Percentiles rank a stretch among this genome's conserved stretches.
These are phyloP conservation scores for Cadophora malorum DNA, from an alignment of 2,329 filamentous ascomycete genomes.

Conservation along the genomic window DNA sequence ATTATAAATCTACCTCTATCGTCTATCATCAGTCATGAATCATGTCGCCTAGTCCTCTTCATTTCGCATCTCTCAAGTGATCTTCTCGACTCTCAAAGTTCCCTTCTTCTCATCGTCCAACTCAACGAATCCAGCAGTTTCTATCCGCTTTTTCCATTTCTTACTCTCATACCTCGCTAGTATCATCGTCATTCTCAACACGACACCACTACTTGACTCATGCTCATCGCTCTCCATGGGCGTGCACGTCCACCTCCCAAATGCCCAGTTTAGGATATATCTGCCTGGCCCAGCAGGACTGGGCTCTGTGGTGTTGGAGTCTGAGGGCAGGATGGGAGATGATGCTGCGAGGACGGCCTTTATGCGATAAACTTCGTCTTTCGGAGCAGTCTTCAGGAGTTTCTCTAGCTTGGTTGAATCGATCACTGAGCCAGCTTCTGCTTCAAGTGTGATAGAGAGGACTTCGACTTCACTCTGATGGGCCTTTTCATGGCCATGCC, in stretches of 20 bases:
- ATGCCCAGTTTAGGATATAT: conserved; percentile 98
- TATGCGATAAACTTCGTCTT: conserved; percentile 95
- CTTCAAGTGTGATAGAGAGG: conserved; percentile 75
- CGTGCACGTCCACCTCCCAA: conserved; percentile 93
- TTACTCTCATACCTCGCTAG: conserved; percentile 74
- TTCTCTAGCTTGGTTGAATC: conserved; percentile 67
- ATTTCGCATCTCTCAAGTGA: conserved; percentile 27
- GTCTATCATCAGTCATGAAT: conserved; percentile 8
- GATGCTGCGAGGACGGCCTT: conserved; percentile 70
- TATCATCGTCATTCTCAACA: conserved; percentile 77
- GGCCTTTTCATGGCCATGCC: conserved; percentile 51
- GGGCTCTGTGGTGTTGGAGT: conserved; percentile 50
- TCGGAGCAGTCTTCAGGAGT: conserved; percentile 76
- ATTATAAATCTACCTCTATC: not conserved
- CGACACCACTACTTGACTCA: conserved; percentile 59
- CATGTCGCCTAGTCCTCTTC: too few species aligned
- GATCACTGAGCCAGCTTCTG: conserved; percentile 49
- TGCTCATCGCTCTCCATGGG: conserved; percentile 60
- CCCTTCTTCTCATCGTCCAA: conserved; percentile 55
- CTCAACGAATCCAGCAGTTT: conserved; percentile 61
- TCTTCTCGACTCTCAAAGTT: conserved; percentile 55
- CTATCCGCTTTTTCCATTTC: conserved; percentile 79
- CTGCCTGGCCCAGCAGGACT: conserved; percentile 51
- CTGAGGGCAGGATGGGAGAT: conserved; percentile 56
- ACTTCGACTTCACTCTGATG: conserved; percentile 92